These are phyloP conservation scores for Curvularia eragrostidis DNA, from an alignment of 2,329 filamentous ascomycete genomes.

Conservation along the genomic window DNA sequence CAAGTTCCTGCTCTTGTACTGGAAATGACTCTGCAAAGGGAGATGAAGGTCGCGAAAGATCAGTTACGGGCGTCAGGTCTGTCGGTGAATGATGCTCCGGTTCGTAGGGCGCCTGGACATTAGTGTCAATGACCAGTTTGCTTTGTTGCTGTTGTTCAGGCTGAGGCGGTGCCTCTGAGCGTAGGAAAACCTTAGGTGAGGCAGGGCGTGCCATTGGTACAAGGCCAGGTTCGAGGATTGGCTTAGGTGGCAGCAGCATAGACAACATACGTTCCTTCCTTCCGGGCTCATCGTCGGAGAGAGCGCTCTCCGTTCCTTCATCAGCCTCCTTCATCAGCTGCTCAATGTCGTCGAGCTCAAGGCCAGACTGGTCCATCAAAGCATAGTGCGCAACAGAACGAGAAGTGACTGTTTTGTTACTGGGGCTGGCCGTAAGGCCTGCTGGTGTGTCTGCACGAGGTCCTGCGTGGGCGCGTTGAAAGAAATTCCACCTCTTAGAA, in stretches of 20 bases:
- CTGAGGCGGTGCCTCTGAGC: conserved; percentile 26
- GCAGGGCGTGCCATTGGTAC: conserved; percentile 38
- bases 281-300: conserved; percentile 30
- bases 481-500: conserved; percentile 64
- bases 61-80: conserved; percentile 44
- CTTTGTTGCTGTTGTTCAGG: conserved; percentile 22
- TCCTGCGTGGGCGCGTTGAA: conserved; percentile 58
- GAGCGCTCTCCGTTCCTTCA: conserved; percentile 32
- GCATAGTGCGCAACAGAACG: conserved; percentile 65
- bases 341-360: conserved; percentile 56
- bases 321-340: conserved; percentile 55
- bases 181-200: conserved; percentile 48
- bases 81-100: conserved; percentile 27
- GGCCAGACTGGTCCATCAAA: conserved; percentile 58
- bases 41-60: conserved; percentile 43
- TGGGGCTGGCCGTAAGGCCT: conserved; percentile 50
- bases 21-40: conserved; percentile 32
- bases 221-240: conserved; percentile 39
- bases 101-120: conserved; percentile 17
- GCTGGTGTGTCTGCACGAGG: conserved; percentile 46
- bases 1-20: conserved; percentile 12
- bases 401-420: conserved; percentile 37
- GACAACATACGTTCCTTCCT: conserved; percentile 46
- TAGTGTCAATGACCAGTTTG: conserved; percentile 33
- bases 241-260: conserved; percentile 49